Evolutionary conservation across 306 rosid species (phyloP).

Genomic region (Prunus padus): DNA sequence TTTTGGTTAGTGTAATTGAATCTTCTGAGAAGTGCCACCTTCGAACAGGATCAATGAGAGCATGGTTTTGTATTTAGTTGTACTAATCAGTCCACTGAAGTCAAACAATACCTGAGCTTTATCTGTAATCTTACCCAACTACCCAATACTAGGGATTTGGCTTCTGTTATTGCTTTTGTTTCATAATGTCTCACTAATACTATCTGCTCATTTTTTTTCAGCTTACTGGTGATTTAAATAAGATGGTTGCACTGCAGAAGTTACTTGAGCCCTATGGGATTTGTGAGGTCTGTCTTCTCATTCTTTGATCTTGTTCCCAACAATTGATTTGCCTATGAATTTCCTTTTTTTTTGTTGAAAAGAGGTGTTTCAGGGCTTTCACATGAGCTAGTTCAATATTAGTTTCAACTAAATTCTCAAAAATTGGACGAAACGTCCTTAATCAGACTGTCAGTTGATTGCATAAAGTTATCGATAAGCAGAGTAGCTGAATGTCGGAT

Average conservation of each 20-base stretch:
- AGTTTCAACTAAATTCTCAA: background rate
- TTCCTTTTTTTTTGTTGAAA: background rate
- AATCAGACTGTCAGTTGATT: too few species aligned
- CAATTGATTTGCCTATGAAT: background rate
- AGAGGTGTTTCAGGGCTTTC: background rate
- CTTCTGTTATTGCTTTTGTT: background rate
- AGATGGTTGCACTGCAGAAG: conserved; percentile 63
- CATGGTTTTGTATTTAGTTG: background rate
- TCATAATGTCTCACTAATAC: conserved; percentile 2
- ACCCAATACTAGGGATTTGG: background rate
- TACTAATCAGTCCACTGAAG: background rate
- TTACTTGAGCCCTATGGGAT: conserved; percentile 55
- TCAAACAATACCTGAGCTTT: background rate
- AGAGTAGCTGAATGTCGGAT: too few species aligned
- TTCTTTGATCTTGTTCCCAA: background rate
- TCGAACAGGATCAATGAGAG: background rate
- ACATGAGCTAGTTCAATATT: background rate
- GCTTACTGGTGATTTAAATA: conserved; percentile 61
- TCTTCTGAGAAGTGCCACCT: background rate
- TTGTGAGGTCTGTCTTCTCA: conserved; percentile 50
- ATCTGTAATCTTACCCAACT: background rate
- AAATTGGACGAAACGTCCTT: too few species aligned
- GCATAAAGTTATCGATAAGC: too few species aligned
- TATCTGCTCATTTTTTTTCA: conserved; percentile 18
- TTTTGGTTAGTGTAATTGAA: background rate